Base-by-base conservation (phyloP, 257 asterid genomes). In the Solanum microdontum region DNA sequence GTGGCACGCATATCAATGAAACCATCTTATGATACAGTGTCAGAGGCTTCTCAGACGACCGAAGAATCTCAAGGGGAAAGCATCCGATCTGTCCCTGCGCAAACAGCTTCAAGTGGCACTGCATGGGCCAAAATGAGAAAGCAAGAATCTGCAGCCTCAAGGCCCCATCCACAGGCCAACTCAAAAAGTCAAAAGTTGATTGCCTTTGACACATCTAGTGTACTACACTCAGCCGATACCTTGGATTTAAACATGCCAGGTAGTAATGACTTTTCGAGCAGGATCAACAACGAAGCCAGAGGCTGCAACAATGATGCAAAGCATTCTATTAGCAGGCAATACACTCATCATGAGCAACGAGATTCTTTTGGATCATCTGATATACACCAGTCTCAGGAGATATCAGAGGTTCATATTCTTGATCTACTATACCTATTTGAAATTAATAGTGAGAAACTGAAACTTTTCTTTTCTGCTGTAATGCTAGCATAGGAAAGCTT, bases 11-110 rank as follows among this genome's bases (percentile, higher is more conserved):
- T 88, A 45, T 89, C 98, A 26, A 6, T 90, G 33, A 93, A 94
- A 87, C 88, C 90, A 74, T 87, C 97, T 5, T 89, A 87, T 12
- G 98, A 95, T 76, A 92, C 99, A 4, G 91, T 91, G 58, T 96
- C 99, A 0, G 97, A 96, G 86, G 90, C 93, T 73, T 94, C 99
- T 11, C 97, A 94, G 84, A 82, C 80, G 82, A 92, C 98, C 0
- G 91, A 90, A 58, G 94, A 90, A 84, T 95, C 98, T 51, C 91
- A 92, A 21, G 92, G 68, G 2, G 90, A 94, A 37, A 95, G 94
- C 87, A 88, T 90, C 32, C 92, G 88, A 17, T 93, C 98, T 0
- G 91, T 94, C 70, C 98, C 99, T 0, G 90, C 85, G 17, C 93
- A 91, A 48, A 66, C 93, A 26, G 86, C 91, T 39, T 96, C 95